Conservation (phyloP, 2,329 filamentous ascomycete species). For the Colletotrichum chrysophilum region DNA sequence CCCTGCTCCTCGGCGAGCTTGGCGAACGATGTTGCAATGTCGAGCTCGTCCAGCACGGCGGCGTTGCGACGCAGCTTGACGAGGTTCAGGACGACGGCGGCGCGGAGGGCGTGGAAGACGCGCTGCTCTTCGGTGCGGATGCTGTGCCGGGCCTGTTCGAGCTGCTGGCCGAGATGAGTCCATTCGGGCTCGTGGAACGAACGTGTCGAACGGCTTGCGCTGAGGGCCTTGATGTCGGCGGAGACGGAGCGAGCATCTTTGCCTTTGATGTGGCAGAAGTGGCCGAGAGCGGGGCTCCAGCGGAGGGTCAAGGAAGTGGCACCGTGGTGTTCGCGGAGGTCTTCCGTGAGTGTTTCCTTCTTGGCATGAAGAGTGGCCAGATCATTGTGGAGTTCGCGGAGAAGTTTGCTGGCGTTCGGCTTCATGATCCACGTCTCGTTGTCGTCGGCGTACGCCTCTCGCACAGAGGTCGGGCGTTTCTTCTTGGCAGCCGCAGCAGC, state of each 20-base stretch:
- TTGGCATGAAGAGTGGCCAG: slow-evolving; percentile 65
- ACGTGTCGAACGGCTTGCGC: slow-evolving; percentile 81
- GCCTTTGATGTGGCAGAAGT: slow-evolving; percentile 89
- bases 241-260: slow-evolving; percentile 63
- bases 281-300: slow-evolving; percentile 86
- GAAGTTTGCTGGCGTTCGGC: slow-evolving; percentile 67
- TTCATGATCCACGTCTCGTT: slow-evolving; percentile 70
- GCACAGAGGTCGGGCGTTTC: slow-evolving; percentile 51
- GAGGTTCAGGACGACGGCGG: slow-evolving; percentile 79
- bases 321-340: slow-evolving; percentile 65
- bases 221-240: slow-evolving; percentile 58
- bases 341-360: slow-evolving; percentile 64
- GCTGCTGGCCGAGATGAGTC: slow-evolving; percentile 78
- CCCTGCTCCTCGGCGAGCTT: slow-evolving; percentile 75
- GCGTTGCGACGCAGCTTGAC: slow-evolving; percentile 89
- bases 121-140: slow-evolving; percentile 86
- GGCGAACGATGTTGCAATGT: slow-evolving; percentile 88
- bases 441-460: slow-evolving; percentile 65
- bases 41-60: slow-evolving; percentile 89
- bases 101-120: slow-evolving; percentile 77
- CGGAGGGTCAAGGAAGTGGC: slow-evolving; percentile 75
- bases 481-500: slow-evolving; percentile 38
- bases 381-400: slow-evolving; percentile 71
- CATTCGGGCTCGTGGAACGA: slow-evolving; percentile 86
- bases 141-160: slow-evolving; percentile 78